Percentiles rank a stretch among this genome's conserved stretches.
These are phyloP conservation scores for Aspergillus sp. DNA, from an alignment of 2,329 filamentous ascomycete genomes.

Conservation along the genomic window DNA sequence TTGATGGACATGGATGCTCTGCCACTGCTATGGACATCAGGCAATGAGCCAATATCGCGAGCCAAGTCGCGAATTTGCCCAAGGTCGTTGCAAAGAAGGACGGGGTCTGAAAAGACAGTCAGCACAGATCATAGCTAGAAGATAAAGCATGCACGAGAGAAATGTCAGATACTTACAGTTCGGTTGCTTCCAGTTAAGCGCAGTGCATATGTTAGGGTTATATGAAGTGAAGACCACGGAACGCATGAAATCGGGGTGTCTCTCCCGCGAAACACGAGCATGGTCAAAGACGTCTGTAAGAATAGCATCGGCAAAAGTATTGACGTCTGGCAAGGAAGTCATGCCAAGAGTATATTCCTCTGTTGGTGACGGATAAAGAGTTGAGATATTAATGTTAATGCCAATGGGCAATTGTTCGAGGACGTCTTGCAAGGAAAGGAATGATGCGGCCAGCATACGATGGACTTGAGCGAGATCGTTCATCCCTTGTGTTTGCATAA, in stretches of 20 bases:
- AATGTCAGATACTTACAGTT: conserved; percentile 59
- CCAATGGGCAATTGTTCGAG: conserved; percentile 66
- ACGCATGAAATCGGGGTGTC: conserved; percentile 64
- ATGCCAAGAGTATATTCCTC: conserved; percentile 67
- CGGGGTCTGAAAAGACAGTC: conserved; percentile 54
- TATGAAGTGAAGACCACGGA: conserved; percentile 94
- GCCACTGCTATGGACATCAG: conserved; percentile 54
- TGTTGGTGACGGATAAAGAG: conserved; percentile 71
- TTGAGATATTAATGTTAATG: conserved; percentile 85
- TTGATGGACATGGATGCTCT: conserved; percentile 79
- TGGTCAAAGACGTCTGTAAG: conserved; percentile 86
- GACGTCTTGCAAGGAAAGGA: conserved; percentile 72
- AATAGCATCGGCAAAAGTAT: conserved; percentile 76
- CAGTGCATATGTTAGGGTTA: conserved; percentile 82
- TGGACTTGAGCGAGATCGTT: conserved; percentile 59
- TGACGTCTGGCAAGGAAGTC: conserved; percentile 73
- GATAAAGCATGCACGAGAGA: not conserved
- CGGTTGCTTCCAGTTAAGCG: conserved; percentile 97
- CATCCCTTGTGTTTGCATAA: conserved; percentile 24
- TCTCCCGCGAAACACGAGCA: conserved; percentile 61
- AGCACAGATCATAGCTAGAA: not conserved
- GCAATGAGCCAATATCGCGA: conserved; percentile 30
- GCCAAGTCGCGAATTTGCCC: conserved; percentile 47
- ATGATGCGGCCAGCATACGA: conserved; percentile 64
- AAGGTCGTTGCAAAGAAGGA: conserved; percentile 90